Evolutionary conservation across 441 rosid species (phyloP).

Genomic region (Francoa sonchifolia): DNA sequence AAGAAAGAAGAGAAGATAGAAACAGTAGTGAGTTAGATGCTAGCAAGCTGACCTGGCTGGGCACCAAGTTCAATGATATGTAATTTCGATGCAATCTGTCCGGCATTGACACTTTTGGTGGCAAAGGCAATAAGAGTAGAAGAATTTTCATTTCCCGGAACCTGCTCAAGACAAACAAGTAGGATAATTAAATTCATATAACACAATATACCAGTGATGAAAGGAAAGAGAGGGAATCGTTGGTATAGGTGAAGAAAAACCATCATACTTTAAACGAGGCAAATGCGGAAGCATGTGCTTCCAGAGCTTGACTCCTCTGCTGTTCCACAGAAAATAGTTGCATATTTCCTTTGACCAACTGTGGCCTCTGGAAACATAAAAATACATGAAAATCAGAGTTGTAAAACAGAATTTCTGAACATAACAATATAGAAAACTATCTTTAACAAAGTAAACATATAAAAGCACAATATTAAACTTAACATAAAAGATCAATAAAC

Average conservation of each 20-base stretch:
- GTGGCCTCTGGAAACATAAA: conserved; percentile 56
- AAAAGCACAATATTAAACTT: too few relatives aligned
- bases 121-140: conserved; percentile 89
- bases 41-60: conserved; percentile 65
- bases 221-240: background rate
- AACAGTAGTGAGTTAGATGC: conserved; percentile 5
- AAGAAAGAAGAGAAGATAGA: background rate
- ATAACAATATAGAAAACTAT: too few relatives aligned
- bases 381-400: conserved; percentile 7
- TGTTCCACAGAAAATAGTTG: conserved; percentile 97
- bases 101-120: conserved; percentile 75
- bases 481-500: too few relatives aligned
- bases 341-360: conserved; percentile 96
- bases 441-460: too few relatives aligned
- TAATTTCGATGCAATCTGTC: conserved; percentile 83
- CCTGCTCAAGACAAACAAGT: conserved; percentile 29
- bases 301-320: conserved; percentile 99
- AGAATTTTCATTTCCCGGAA: conserved; percentile 93
- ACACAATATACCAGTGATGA: too few relatives aligned
- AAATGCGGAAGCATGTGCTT: conserved; percentile 99
- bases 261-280: conserved; percentile 65
- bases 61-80: conserved; percentile 99
- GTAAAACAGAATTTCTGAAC: conserved; percentile 3
- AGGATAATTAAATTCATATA: too few relatives aligned
- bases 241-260: conserved; percentile 6